These are phyloP conservation scores for Venturia pyrina DNA, from an alignment of 2,329 filamentous ascomycete genomes.

Conservation along the genomic window DNA sequence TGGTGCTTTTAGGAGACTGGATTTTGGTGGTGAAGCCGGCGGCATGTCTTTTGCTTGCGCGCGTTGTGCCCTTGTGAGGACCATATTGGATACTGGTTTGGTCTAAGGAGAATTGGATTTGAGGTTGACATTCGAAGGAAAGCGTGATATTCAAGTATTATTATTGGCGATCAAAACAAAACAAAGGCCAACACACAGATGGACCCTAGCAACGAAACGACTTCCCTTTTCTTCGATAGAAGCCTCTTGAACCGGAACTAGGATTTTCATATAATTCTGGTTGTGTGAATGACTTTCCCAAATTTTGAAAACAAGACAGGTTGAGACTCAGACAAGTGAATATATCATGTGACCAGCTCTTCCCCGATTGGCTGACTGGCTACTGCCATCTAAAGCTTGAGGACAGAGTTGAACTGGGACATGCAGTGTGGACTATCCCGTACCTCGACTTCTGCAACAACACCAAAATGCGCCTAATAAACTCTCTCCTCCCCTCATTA, in stretches of 20 bases:
- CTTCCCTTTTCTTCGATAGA: too few species aligned
- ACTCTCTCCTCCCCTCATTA: not conserved
- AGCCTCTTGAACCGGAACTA: too few species aligned
- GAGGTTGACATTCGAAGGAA: not conserved
- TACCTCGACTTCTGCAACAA: not conserved
- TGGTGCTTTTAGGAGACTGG: slow-evolving; percentile 6
- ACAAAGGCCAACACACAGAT: not conserved
- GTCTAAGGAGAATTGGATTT: not conserved
- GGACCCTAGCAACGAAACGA: not conserved
- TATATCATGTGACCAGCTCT: not conserved
- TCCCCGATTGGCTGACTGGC: not conserved
- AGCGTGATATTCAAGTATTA: not conserved
- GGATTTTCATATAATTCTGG: too few species aligned
- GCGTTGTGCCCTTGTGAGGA: slow-evolving; percentile 10
- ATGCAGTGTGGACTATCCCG: too few species aligned
- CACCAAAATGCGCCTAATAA: not conserved
- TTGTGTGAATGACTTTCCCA: too few species aligned
- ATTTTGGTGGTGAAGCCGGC: not conserved
- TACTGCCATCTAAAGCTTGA: not conserved
- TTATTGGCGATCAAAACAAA: not conserved
- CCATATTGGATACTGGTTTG: not conserved
- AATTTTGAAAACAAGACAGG: not conserved
- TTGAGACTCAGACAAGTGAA: not conserved
- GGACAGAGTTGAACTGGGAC: not conserved
- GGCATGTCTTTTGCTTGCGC: slow-evolving; percentile 7